phyloP scores from a whole-genome alignment of 1,284 basidiomycete species.

The Cryptococcus jaspeensis region DNA sequence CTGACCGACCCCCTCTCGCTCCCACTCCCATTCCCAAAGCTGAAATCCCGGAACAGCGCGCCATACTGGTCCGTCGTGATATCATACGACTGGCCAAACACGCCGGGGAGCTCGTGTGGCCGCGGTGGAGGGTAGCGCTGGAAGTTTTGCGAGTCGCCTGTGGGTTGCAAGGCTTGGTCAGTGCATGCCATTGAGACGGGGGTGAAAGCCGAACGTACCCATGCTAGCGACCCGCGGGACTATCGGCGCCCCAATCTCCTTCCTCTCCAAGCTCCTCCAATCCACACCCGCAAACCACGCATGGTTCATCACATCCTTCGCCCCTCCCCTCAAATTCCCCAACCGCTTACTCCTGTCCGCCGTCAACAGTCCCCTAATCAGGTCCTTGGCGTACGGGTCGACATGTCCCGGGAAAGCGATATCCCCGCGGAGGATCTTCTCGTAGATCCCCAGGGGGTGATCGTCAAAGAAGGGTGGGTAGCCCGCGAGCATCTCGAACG shows the following conservation, averaged over 20 bases:
- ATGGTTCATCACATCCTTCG: conserved; percentile 55
- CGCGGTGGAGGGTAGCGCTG: conserved; percentile 51
- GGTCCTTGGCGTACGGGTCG: conserved; percentile 53
- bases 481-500: conserved; percentile 55
- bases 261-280: conserved; percentile 52
- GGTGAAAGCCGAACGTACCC: conserved; percentile 39
- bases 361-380: conserved; percentile 54
- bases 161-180: too few relatives aligned
- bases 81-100: conserved; percentile 46
- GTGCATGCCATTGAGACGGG: background rate
- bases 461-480: conserved; percentile 54
- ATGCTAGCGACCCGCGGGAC: conserved; percentile 53
- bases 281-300: conserved; percentile 56
- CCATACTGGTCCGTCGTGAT: conserved; percentile 42
- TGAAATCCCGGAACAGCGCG: conserved; percentile 44
- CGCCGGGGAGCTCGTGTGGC: conserved; percentile 51
- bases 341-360: conserved; percentile 53
- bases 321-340: conserved; percentile 55
- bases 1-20: background rate
- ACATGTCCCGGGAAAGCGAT: conserved; percentile 54
- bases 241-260: conserved; percentile 55
- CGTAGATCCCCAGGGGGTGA: conserved; percentile 52
- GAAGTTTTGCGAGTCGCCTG: conserved; percentile 53
- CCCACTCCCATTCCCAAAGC: conserved; percentile 19
- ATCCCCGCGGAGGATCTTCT: conserved; percentile 53